phyloP scores from a whole-genome alignment of 768 basidiomycete species.

The Macrolepiota fuliginosa region DNA sequence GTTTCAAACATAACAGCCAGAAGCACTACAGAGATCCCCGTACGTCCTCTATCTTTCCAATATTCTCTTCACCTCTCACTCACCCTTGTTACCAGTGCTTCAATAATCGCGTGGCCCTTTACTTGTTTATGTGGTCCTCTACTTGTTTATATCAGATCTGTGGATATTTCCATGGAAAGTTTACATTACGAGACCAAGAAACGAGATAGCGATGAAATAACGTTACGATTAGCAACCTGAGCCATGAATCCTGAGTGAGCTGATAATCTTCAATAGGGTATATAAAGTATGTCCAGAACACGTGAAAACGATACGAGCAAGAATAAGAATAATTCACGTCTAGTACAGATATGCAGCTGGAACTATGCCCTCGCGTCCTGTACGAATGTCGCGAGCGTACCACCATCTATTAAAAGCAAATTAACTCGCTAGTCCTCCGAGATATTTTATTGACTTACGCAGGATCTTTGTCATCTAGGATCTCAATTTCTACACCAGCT shows the following conservation, averaged over 20 bases:
- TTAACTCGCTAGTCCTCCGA: slow-evolving; percentile 15
- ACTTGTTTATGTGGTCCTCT: neutral
- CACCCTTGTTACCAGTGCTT: slow-evolving; percentile 23
- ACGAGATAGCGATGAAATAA: neutral
- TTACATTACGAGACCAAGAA: slow-evolving; percentile 13
- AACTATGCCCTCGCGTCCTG: slow-evolving; percentile 85
- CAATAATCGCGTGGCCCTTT: slow-evolving; percentile 20
- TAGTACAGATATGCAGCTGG: slow-evolving; percentile 90
- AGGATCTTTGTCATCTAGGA: slow-evolving; percentile 77
- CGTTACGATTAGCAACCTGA: slow-evolving; percentile 1
- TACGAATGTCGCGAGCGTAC: slow-evolving; percentile 81
- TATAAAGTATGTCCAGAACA: slow-evolving; percentile 16
- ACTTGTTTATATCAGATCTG: neutral
- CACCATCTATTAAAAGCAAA: slow-evolving; percentile 67
- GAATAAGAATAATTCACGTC: slow-evolving; percentile 32
- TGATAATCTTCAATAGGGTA: slow-evolving; percentile 8
- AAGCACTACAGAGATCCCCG: slow-evolving; percentile 82
- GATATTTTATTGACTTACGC: slow-evolving; percentile 50
- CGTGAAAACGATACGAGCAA: slow-evolving; percentile 32
- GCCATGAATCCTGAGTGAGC: slow-evolving; percentile 8
- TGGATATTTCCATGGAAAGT: slow-evolving; percentile 14
- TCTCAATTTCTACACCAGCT: slow-evolving; percentile 68
- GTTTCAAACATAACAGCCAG: slow-evolving; percentile 77
- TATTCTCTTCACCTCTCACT: neutral
- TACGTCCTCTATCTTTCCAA: slow-evolving; percentile 35